Evolutionary conservation across 768 basidiomycete species (phyloP).

Genomic region (Trametes meyenii): DNA sequence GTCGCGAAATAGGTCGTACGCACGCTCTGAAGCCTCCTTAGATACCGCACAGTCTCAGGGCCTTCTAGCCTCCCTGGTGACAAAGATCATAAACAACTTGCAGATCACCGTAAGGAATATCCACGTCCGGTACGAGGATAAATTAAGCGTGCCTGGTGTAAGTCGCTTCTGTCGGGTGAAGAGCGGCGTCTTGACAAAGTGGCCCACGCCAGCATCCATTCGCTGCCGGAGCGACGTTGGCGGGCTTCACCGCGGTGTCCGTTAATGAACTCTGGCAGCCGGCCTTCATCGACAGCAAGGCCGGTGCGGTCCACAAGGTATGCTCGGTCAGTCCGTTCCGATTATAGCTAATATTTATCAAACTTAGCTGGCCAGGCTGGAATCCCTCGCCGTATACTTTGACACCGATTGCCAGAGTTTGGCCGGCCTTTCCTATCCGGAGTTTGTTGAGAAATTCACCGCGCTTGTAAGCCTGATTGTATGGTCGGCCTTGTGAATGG

Average conservation of each 20-base stretch:
- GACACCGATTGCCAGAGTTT: conserved; percentile 89
- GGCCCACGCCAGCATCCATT: conserved; percentile 77
- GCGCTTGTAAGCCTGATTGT: conserved; percentile 55
- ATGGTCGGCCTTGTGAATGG: not conserved
- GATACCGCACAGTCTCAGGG: conserved; percentile 81
- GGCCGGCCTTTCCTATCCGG: conserved; percentile 62
- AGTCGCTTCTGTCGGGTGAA: conserved; percentile 31
- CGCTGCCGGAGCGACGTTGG: conserved; percentile 86
- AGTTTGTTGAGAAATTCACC: conserved; percentile 73
- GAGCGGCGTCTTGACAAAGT: not conserved
- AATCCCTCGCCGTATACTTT: conserved; percentile 90
- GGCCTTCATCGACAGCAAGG: conserved; percentile 89
- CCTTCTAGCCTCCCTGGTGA: conserved; percentile 77
- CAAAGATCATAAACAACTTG: conserved; percentile 93
- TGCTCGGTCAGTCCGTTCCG: conserved; percentile 1
- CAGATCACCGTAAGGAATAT: conserved; percentile 96
- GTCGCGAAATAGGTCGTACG: not conserved
- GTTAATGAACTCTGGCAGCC: conserved; percentile 88
- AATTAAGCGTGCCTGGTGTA: conserved; percentile 89
- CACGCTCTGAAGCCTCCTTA: conserved; percentile 28
- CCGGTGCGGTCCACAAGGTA: conserved; percentile 89
- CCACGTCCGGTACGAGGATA: conserved; percentile 96
- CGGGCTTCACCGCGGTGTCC: conserved; percentile 85
- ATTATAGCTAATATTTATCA: not conserved
- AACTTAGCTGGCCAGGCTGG: conserved; percentile 75